Conservation (phyloP, 1,139 yeast genomes). For the Ogataea hybrid region DNA sequence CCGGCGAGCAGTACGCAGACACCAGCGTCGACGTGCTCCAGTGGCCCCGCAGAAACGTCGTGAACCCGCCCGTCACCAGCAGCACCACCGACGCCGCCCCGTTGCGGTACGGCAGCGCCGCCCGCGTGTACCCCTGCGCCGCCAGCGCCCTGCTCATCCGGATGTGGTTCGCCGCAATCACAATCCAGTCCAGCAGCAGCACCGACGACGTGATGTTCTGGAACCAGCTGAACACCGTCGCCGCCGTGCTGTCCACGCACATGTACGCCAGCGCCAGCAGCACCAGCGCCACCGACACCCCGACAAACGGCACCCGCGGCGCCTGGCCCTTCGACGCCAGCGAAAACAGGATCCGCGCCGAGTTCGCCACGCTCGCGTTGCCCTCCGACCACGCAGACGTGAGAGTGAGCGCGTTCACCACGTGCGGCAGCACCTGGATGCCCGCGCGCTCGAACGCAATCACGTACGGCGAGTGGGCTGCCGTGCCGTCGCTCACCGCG, state of each 20-base stretch:
- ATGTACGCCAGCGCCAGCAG: slow-evolving; percentile 36
- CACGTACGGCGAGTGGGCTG: slow-evolving; percentile 53
- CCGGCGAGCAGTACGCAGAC: slow-evolving; percentile 33
- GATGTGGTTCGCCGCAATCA: slow-evolving; percentile 36
- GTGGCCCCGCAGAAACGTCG: slow-evolving; percentile 38
- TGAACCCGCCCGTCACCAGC: slow-evolving; percentile 42
- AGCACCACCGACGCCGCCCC: slow-evolving; percentile 34
- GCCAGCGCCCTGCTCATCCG: slow-evolving; percentile 36
- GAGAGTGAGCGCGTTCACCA: slow-evolving; percentile 49
- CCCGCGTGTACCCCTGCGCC: slow-evolving; percentile 40
- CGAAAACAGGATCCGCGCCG: slow-evolving; percentile 45
- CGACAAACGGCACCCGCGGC: slow-evolving; percentile 46
- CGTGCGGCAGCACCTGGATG: slow-evolving; percentile 46
- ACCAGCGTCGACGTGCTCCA: slow-evolving; percentile 38
- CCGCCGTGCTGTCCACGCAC: slow-evolving; percentile 28
- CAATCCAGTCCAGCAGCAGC: slow-evolving; percentile 33
- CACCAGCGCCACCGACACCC: slow-evolving; percentile 32
- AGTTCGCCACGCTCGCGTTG: slow-evolving; percentile 41
- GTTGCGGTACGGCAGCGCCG: slow-evolving; percentile 36
- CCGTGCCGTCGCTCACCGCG: slow-evolving; percentile 39
- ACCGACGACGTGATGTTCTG: slow-evolving; percentile 32
- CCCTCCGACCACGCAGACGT: slow-evolving; percentile 55
- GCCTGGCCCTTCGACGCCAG: slow-evolving; percentile 49
- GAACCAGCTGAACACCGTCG: slow-evolving; percentile 35
- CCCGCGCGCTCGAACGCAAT: slow-evolving; percentile 51